Evolutionary conservation across 2,329 filamentous ascomycete genomes (phyloP), one percentile per base, ranked within the genome.

Genomic region (Neopestalotiopsis sp.): DNA sequence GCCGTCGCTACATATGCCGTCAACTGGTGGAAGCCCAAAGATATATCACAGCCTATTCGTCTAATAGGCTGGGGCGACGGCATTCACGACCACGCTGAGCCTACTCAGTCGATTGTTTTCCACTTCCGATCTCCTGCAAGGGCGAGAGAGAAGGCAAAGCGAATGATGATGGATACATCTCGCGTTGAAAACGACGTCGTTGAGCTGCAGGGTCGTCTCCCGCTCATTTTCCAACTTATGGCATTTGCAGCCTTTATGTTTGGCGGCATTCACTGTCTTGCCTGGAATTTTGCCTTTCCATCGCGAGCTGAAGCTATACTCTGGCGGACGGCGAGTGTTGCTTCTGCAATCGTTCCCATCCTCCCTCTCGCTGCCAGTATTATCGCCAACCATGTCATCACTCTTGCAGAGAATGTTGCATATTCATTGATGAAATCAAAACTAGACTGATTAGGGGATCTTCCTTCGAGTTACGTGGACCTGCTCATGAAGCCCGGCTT

Each of bases 11-110:
- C 52, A 20, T 58, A 24, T 20, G 6, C 52, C 6, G 52, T 30
- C 24, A 58, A 58, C n/a, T 58, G 52, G 52, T 58, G 52, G 52
- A 58, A 58, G 10, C 52, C 52, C 4, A 58, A 58, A 58, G 52
- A 58, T 58, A n/a, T 58, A 28, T 58, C 52, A 28, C n/a, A 9
- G n/a, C 52, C 52, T n/a, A 58, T 20, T n/a, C 3, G 24, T 20
- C 2, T 58, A 4, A 6, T 10, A 58, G 24, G 24, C 3, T n/a
- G n/a, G n/a, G n/a, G n/a, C n/a, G n/a, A n/a, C n/a, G n/a, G n/a
- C n/a, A n/a, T n/a, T n/a, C n/a, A n/a, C n/a, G n/a, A n/a, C n/a
- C n/a, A n/a, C n/a, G n/a, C n/a, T n/a, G 52, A 58, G 4, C 24
- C 12, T 4, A 58, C 52, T 17, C 52, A 58, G 24, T 58, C 52